Base-by-base conservation (phyloP, 257 asterid species). In the Nicotiana sylvestris region DNA sequence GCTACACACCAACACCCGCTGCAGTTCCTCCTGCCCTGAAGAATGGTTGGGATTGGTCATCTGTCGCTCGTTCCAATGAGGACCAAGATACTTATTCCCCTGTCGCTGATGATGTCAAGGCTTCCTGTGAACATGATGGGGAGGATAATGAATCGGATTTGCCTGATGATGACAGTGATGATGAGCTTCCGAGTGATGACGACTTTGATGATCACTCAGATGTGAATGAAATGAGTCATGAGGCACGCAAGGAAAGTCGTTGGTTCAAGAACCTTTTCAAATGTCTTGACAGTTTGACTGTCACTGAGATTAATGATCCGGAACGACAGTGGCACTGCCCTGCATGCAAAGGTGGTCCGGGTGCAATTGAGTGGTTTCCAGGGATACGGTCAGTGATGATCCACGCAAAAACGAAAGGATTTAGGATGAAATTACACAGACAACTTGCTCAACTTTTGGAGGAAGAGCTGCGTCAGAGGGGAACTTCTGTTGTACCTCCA, bases 321-420 rank as follows among this genome's bases (percentile, higher is more conserved):
- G 91, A 86, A 43, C 84, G 92, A 57, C 91, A 90, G 84, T 91
- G 97, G 94, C 96, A 91, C 68, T 91, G 94, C 87, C 91, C 92
- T 1, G 97, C 93, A 9, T 90, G 94, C 83, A 69, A 86, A 83
- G 91, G 93, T 18, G 97, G 96, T 13, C 94, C 91, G 18, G 96
- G 97, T 46, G 94, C 91, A n/a, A 89, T 93, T 33, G 91, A 88
- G 27, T 93, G 96, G 94, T 93, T 87, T 29, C 65, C 85, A 1
- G 95, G 94, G 60, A 74, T 93, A 84, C 92, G 67, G 64, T 91
- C 96, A 64, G 86, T 93, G 9, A 76, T 90, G 18, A 43, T 85
- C 18, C 97, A 93, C 80, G 92, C 92, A 0, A 90, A 77, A 82
- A 91, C 92, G 0, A 90, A 86, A 49, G 80, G 89, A 83, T 88